Conservation (phyloP, 345 rosid genomes). For the Murraya koenigii region DNA sequence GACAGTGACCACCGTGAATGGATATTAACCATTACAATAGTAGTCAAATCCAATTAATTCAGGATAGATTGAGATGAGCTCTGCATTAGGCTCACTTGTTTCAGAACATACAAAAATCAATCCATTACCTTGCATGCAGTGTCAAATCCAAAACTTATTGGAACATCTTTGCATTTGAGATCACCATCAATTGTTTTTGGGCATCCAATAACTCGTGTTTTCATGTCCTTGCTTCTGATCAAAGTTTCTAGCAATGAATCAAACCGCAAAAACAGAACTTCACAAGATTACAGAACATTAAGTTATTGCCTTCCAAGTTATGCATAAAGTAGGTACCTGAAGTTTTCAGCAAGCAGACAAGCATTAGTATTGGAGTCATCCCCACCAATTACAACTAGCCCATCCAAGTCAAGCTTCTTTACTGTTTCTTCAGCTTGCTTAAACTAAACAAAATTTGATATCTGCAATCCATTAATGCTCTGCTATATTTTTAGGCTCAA, state of each 20-base stretch:
- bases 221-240: slow-evolving; percentile 71
- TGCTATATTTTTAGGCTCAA: not conserved
- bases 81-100: not conserved
- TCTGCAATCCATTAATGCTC: not conserved
- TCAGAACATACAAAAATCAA: not conserved
- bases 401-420: slow-evolving; percentile 27
- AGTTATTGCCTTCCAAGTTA: not conserved
- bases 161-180: slow-evolving; percentile 84
- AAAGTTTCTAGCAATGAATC: slow-evolving; percentile 14
- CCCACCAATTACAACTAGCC: slow-evolving; percentile 24
- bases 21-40: not conserved
- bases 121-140: slow-evolving; percentile 46
- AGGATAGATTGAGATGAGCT: not conserved
- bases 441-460: slow-evolving; percentile 3
- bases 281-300: slow-evolving; percentile 17
- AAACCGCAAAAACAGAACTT: slow-evolving; percentile 6
- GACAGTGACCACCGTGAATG: not conserved
- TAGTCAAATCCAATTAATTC: not conserved
- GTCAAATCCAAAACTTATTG: slow-evolving; percentile 44
- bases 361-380: slow-evolving; percentile 30
- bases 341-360: slow-evolving; percentile 30
- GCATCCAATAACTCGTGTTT: slow-evolving; percentile 90
- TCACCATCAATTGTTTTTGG: slow-evolving; percentile 99
- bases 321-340: slow-evolving; percentile 16
- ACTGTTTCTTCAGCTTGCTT: slow-evolving; percentile 31